These are phyloP conservation scores for Agrostemma githago DNA, from an alignment of 148 eudicot species.

Conservation along the genomic window DNA sequence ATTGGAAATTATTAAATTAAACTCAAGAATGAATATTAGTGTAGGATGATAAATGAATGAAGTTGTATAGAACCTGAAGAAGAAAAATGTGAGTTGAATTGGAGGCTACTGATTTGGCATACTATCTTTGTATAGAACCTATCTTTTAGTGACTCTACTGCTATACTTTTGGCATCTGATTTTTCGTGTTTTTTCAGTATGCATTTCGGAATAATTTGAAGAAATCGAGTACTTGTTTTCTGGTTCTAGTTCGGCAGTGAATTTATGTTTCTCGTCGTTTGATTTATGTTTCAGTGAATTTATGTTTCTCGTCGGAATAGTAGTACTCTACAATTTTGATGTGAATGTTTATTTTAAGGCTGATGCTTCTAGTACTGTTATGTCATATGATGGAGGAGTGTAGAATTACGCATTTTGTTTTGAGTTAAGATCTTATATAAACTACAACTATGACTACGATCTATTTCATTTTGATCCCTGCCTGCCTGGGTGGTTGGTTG, in stretches of 20 bases:
- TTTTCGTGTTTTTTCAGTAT: too few relatives aligned
- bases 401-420: neutral
- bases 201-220: neutral
- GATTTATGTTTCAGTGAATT: too few relatives aligned
- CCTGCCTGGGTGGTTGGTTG: neutral
- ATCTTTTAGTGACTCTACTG: neutral
- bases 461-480: neutral
- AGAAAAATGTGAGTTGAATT: too few relatives aligned
- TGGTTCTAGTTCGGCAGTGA: neutral
- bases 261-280: neutral
- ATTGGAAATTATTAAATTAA: too few relatives aligned
- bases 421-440: neutral
- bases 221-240: neutral
- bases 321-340: neutral
- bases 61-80: too few relatives aligned
- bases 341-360: neutral
- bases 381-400: neutral
- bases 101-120: too few relatives aligned
- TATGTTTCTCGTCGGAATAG: too few relatives aligned
- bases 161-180: neutral
- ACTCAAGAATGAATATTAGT: too few relatives aligned
- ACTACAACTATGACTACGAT: neutral
- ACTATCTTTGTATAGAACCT: too few relatives aligned
- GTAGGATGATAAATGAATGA: too few relatives aligned
- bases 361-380: neutral